Evolutionary conservation across 352 stramenopile genomes (phyloP).

Genomic region (Phytophthora pluvialis): DNA sequence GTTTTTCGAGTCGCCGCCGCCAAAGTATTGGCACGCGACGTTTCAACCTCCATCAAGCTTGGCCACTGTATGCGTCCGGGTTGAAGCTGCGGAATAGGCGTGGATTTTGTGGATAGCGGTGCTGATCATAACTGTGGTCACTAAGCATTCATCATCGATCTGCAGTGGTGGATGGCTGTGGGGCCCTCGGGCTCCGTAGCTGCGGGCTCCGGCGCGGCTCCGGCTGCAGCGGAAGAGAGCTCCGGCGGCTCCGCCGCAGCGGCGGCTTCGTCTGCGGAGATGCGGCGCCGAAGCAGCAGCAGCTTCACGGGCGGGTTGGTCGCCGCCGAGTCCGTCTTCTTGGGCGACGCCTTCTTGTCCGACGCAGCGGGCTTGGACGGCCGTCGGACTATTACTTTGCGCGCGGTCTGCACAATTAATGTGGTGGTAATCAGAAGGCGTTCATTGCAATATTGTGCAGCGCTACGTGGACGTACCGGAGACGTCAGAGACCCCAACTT

Average conservation of each 20-base stretch:
- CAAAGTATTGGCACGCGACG: slow-evolving; percentile 19
- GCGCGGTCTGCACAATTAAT: slow-evolving; percentile 6
- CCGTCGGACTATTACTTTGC: slow-evolving; percentile 8
- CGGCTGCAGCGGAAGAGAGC: slow-evolving; percentile 24
- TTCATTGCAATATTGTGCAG: background rate
- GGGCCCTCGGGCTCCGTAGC: background rate
- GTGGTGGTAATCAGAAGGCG: slow-evolving; percentile 6
- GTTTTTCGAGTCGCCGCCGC: slow-evolving; percentile 9
- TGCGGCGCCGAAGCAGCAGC: slow-evolving; percentile 56
- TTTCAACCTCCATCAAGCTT: slow-evolving; percentile 3
- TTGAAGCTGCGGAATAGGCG: slow-evolving; percentile 23
- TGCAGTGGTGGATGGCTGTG: background rate
- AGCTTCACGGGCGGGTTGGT: slow-evolving; percentile 75
- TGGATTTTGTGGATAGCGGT: slow-evolving; percentile 7
- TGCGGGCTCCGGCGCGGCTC: slow-evolving; percentile 3
- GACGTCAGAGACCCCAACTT: slow-evolving; percentile 19
- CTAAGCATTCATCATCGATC: slow-evolving; percentile 1
- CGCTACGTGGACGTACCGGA: slow-evolving; percentile 12
- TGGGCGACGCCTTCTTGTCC: slow-evolving; percentile 26
- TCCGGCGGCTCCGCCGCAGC: background rate
- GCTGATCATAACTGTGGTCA: background rate
- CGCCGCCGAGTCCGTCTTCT: slow-evolving; percentile 24
- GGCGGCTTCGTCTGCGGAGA: slow-evolving; percentile 18
- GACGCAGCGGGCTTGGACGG: slow-evolving; percentile 16
- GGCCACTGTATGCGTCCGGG: slow-evolving; percentile 2